Conservation (phyloP, 2,329 filamentous ascomycete genomes). For the Truncatella angustata region DNA sequence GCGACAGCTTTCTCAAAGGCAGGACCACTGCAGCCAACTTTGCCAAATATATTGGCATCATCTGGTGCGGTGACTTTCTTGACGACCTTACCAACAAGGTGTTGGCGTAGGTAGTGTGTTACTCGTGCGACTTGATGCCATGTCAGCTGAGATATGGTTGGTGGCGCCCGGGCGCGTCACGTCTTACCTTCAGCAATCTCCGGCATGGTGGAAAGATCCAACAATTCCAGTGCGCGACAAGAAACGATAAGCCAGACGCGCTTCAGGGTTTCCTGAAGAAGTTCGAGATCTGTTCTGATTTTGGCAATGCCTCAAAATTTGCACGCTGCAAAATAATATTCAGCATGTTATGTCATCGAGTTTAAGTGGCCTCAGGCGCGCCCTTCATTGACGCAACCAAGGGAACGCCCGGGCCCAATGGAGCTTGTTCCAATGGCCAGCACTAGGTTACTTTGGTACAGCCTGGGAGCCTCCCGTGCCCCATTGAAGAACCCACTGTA, state of each 20-base stretch:
- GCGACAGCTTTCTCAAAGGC: slow-evolving; percentile 72
- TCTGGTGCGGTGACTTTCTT: slow-evolving; percentile 68
- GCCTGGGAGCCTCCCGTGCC: no score
- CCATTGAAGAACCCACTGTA: no score
- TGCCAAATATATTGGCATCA: slow-evolving; percentile 85
- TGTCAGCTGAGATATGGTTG: background rate
- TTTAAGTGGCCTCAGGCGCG: no score
- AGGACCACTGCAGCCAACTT: slow-evolving; percentile 75
- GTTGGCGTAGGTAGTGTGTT: slow-evolving; percentile 78
- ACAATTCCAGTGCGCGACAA: background rate
- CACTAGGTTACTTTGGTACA: no score
- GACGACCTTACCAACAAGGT: slow-evolving; percentile 83
- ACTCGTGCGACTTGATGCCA: slow-evolving; percentile 68
- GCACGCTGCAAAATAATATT: no score
- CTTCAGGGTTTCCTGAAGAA: no score
- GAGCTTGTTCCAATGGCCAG: no score
- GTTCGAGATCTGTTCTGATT: no score
- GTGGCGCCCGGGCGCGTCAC: background rate
- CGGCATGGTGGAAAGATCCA: slow-evolving; percentile 20
- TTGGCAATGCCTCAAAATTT: no score
- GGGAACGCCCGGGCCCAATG: no score
- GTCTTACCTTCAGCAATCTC: slow-evolving; percentile 28
- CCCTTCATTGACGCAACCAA: no score
- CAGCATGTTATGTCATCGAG: no score
- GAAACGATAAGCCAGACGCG: background rate